Conservation (phyloP, 1,139 yeast genomes). For the Saccharomyces hybrid region DNA sequence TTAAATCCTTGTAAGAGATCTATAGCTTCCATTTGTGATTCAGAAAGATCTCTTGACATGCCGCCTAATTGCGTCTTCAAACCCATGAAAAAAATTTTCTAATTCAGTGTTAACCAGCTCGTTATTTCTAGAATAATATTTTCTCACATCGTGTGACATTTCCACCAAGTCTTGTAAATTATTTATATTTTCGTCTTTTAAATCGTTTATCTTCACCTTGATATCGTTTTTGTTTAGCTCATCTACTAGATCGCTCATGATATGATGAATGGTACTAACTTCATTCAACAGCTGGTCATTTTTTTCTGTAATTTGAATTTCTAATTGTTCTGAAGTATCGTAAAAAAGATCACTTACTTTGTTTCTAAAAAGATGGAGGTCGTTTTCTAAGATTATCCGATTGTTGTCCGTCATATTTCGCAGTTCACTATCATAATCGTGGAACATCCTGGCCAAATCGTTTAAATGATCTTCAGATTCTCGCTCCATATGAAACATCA, state of each 20-base stretch:
- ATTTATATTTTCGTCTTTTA: slow-evolving; percentile 10
- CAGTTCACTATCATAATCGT: slow-evolving; percentile 9
- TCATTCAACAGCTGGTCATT: neutral
- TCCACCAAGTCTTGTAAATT: slow-evolving; percentile 9
- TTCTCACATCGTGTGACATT: neutral
- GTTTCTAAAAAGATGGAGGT: slow-evolving; percentile 2
- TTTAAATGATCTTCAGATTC: neutral
- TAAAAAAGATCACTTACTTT: neutral
- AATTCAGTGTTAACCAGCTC: neutral
- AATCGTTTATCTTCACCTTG: slow-evolving; percentile 7
- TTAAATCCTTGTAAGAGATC: slow-evolving; percentile 7
- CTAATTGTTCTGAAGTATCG: neutral
- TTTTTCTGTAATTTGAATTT: neutral
- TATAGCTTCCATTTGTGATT: slow-evolving; percentile 4
- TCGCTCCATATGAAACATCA: neutral
- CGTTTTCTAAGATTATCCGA: slow-evolving; percentile 7
- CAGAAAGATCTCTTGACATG: slow-evolving; percentile 1
- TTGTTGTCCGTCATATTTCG: slow-evolving; percentile 6
- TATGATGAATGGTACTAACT: neutral
- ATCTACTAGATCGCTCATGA: neutral
- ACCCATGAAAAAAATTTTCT: slow-evolving; percentile 1
- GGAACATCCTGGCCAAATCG: slow-evolving; percentile 3
- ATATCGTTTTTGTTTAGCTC: slow-evolving; percentile 10
- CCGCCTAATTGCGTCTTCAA: slow-evolving; percentile 1
- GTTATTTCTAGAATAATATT: neutral